These are phyloP conservation scores for Russula brevipes DNA, from an alignment of 768 basidiomycete genomes.

Conservation along the genomic window DNA sequence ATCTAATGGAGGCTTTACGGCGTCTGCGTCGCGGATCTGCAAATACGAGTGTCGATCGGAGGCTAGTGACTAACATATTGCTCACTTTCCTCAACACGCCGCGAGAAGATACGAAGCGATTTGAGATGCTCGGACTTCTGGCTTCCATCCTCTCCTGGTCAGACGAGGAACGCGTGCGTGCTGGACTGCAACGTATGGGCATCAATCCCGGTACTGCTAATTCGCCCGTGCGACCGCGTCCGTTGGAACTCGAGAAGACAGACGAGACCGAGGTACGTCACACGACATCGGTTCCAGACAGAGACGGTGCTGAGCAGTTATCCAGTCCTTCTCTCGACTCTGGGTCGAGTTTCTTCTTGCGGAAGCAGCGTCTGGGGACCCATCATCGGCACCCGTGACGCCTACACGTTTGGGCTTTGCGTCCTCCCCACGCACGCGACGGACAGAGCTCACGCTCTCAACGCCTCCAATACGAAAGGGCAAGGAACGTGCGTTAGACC, in stretches of 20 bases:
- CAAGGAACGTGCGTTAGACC: slow-evolving; percentile 39
- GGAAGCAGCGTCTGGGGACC: slow-evolving; percentile 60
- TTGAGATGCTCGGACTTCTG: slow-evolving; percentile 90
- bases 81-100: slow-evolving; percentile 87
- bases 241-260: slow-evolving; percentile 62
- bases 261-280: slow-evolving; percentile 75
- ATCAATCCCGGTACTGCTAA: slow-evolving; percentile 20
- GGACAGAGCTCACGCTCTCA: slow-evolving; percentile 40
- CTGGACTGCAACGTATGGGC: slow-evolving; percentile 67
- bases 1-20: slow-evolving; percentile 95
- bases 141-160: slow-evolving; percentile 90
- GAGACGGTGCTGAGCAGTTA: not conserved
- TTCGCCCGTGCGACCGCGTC: slow-evolving; percentile 36
- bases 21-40: slow-evolving; percentile 81
- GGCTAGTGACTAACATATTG: slow-evolving; percentile 91
- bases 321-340: slow-evolving; percentile 89
- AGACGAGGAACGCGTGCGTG: slow-evolving; percentile 86
- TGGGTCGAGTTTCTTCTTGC: slow-evolving; percentile 98
- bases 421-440: slow-evolving; percentile 32
- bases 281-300: not conserved
- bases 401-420: slow-evolving; percentile 15
- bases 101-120: slow-evolving; percentile 88
- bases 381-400: slow-evolving; percentile 16
- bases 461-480: slow-evolving; percentile 43
- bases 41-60: slow-evolving; percentile 84